A percentile compares a stretch with the other conserved stretches of the same genome.
Evolutionary conservation across 441 rosid species (phyloP).

Genomic region (Bruguiera hainesii): DNA sequence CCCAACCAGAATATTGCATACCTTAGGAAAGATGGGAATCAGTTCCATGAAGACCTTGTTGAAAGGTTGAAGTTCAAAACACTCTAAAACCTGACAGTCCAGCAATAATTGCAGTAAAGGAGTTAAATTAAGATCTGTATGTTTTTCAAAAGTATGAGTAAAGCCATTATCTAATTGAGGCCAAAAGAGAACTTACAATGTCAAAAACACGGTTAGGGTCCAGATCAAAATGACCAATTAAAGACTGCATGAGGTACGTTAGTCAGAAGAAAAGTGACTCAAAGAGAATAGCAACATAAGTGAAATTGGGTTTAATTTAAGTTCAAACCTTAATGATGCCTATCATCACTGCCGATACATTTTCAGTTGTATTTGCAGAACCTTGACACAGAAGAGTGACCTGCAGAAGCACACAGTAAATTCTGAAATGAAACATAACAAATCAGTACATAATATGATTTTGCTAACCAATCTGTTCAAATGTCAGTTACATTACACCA

Average conservation of each 20-base stretch:
- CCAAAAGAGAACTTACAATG: constrained; percentile 63
- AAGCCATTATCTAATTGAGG: neutral
- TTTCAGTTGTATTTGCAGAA: constrained; percentile 62
- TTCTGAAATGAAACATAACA: neutral
- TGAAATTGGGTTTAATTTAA: constrained; percentile 18
- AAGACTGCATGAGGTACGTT: constrained; percentile 62
- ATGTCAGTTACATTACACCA: neutral
- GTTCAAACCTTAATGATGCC: constrained; percentile 91
- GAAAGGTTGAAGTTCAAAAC: constrained; percentile 92
- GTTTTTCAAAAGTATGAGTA: constrained; percentile 11
- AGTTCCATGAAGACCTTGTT: constrained; percentile 68
- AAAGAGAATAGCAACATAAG: constrained; percentile 17
- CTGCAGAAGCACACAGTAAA: constrained; percentile 38
- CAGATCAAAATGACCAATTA: constrained; percentile 98
- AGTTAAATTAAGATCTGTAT: constrained; percentile 15
- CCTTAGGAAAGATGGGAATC: constrained; percentile 99
- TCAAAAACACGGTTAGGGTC: constrained; percentile 99
- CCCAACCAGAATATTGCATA: constrained; percentile 23
- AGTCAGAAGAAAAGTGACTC: constrained; percentile 24
- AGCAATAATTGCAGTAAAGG: constrained; percentile 24
- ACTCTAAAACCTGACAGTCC: constrained; percentile 78
- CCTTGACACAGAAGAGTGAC: constrained; percentile 91
- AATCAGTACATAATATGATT: neutral
- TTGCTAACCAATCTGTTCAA: neutral
- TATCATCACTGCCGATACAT: constrained; percentile 75